Percentiles rank a stretch among this genome's conserved stretches.
Conservation (phyloP, 352 stramenopile genomes). For the Phytophthora colocasiae region DNA sequence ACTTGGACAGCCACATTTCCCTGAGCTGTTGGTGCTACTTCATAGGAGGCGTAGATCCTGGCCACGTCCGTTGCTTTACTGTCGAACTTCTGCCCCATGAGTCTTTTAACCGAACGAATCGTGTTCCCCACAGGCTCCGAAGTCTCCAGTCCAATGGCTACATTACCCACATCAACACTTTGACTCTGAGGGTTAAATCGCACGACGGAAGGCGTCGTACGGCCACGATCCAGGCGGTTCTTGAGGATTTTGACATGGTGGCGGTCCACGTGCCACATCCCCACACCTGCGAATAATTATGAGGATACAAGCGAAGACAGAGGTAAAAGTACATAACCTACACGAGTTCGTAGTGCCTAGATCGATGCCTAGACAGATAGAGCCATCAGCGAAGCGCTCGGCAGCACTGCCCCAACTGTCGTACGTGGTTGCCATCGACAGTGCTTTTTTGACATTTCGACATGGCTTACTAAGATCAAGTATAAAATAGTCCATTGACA, state of each 20-base stretch:
- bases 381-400: conserved; percentile 76
- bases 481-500: too few relatives aligned
- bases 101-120: conserved; percentile 81
- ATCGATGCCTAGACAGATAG: conserved; percentile 98
- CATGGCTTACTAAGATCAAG: background rate
- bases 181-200: conserved; percentile 65
- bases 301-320: background rate
- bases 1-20: conserved; percentile 65
- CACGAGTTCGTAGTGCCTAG: conserved; percentile 99
- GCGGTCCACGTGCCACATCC: conserved; percentile 81
- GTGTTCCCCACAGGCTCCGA: conserved; percentile 67
- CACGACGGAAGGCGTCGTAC: conserved; percentile 85
- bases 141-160: conserved; percentile 60
- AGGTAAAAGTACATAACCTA: conserved; percentile 27
- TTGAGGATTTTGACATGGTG: conserved; percentile 90
- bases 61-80: conserved; percentile 69
- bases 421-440: conserved; percentile 51
- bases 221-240: conserved; percentile 61
- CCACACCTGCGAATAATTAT: too few relatives aligned
- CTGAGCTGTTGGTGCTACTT: conserved; percentile 59
- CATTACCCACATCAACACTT: conserved; percentile 58
- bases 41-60: conserved; percentile 61
- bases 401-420: conserved; percentile 79
- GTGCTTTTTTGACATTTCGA: background rate
- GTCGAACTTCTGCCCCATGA: conserved; percentile 77